Conservation (phyloP, 768 basidiomycete species). For the Suillus spraguei region DNA sequence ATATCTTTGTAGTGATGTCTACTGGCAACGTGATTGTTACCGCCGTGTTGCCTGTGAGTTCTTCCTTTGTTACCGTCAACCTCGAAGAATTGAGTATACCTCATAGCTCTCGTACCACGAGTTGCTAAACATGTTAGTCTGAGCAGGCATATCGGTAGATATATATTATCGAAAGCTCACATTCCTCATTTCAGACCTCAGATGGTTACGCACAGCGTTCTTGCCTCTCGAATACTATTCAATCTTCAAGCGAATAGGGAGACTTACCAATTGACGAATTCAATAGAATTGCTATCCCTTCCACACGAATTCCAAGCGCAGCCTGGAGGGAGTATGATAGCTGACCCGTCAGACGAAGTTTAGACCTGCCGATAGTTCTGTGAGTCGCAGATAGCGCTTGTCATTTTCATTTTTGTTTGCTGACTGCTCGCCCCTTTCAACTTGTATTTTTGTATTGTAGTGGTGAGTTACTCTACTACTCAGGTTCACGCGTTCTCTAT, state of each 20-base stretch:
- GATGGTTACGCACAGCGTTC: constrained; percentile 9
- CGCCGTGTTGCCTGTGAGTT: not conserved
- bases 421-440: not conserved
- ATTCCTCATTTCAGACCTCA: constrained; percentile 1
- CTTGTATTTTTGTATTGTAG: not conserved
- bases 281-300: not conserved
- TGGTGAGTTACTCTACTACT: not conserved
- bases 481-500: not conserved
- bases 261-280: not conserved
- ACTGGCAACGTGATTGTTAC: not conserved
- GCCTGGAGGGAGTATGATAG: not conserved
- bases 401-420: not conserved
- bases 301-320: not conserved
- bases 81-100: not conserved
- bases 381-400: not conserved
- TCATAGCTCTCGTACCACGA: constrained; percentile 1
- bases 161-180: not conserved
- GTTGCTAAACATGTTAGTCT: not conserved
- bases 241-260: constrained; percentile 6
- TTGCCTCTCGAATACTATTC: constrained; percentile 11
- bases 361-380: not conserved
- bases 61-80: not conserved
- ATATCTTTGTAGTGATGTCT: not conserved
- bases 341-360: not conserved
- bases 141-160: no score